A percentile compares a stretch with the other conserved stretches of the same genome.
phyloP scores from a whole-genome alignment of 371 early-diverging fungal genomes.

The Rhizomucor pusillus region DNA sequence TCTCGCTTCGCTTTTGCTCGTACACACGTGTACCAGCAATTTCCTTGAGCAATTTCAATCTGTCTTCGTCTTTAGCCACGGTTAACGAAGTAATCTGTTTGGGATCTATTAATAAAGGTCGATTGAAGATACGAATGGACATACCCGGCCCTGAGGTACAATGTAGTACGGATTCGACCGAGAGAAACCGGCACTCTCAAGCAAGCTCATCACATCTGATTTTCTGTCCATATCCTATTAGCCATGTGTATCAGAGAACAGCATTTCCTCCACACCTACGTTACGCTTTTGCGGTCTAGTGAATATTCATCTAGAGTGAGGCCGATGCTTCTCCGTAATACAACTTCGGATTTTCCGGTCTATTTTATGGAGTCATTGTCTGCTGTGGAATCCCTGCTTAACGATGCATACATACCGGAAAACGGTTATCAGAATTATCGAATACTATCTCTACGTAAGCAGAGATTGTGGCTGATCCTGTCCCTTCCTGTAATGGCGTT shows the following conservation, averaged over 20 bases:
- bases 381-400: neutral
- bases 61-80: slow-evolving; percentile 89
- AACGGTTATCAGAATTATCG: slow-evolving; percentile 94
- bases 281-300: slow-evolving; percentile 86
- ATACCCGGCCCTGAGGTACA: slow-evolving; percentile 98
- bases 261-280: slow-evolving; percentile 41
- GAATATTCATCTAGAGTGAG: slow-evolving; percentile 98
- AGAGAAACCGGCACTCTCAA: slow-evolving; percentile 98
- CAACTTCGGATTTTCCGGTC: slow-evolving; percentile 89
- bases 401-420: slow-evolving; percentile 69
- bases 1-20: slow-evolving; percentile 91
- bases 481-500: slow-evolving; percentile 72
- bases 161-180: slow-evolving; percentile 98
- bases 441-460: slow-evolving; percentile 98
- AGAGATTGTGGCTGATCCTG: slow-evolving; percentile 90
- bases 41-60: slow-evolving; percentile 93
- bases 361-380: slow-evolving; percentile 12
- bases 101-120: neutral
- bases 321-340: slow-evolving; percentile 92
- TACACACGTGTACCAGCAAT: slow-evolving; percentile 98
- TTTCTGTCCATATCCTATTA: slow-evolving; percentile 54
- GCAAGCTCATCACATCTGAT: slow-evolving; percentile 88
- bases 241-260: neutral
- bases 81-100: slow-evolving; percentile 85
- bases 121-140: slow-evolving; percentile 5